Evolutionary conservation across 129 eudicot species (phyloP), one percentile per base, ranked within the genome.

Genomic region (Flaveria sonorensis): DNA sequence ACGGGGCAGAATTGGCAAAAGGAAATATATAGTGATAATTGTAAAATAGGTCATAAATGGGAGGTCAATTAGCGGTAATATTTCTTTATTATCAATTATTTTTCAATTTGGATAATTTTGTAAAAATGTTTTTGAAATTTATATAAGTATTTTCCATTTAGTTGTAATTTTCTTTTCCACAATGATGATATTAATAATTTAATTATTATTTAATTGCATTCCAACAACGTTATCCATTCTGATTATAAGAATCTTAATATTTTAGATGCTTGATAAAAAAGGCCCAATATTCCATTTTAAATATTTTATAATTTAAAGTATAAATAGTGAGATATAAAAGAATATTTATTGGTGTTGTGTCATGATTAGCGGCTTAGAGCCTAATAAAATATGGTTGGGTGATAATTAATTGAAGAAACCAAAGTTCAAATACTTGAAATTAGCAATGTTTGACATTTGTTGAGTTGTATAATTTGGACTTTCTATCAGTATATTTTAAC

Each of bases 41-140:
- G 79, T 77, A 71, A 65, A 68, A 81, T 76, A 81, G 46, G 76
- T 72, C 66, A 75, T 53, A 71, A 56, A 47, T 46, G 77, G 81
- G 62, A 30, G 72, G 72, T 76, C 16, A 12, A 68, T 28, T 39
- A 11, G 75, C 72, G 71, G 68, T 19, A 20, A 65, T 65, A 46
- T 80, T 68, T 73, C 63, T 73, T 80, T 42, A 64, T 79, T 72
- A 43, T 46, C 26, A 36, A 47, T 60, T 59, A 12, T 64, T 52
- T 52, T 79, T 47, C 78, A 24, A 55, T 73, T 73, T 65, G 79
- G 79, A n/a, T 52, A 55, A 26, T 74, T 77, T 73, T 77, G 73
- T 71, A 77, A 71, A 82, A 46, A 48, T 60, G 53, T 63, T 40
- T 71, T 70, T 52, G 13, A 82, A 78, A 18, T 65, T 39, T 51